phyloP scores from a whole-genome alignment of 306 rosid species.

The Cicer chorassanicum region DNA sequence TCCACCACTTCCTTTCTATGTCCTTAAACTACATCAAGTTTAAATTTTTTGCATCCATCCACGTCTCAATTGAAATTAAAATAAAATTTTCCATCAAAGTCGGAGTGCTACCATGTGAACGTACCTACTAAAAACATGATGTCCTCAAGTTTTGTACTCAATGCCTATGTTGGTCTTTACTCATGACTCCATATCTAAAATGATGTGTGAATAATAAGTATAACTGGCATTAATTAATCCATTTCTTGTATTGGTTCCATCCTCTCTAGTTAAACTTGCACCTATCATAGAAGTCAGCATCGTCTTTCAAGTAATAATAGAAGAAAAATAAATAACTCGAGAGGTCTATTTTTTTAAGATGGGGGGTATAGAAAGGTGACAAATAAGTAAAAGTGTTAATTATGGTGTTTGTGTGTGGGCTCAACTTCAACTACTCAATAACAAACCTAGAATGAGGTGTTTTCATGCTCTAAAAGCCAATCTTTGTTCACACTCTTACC shows the following conservation, averaged over 20 bases:
- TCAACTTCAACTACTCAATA: conserved; percentile 51
- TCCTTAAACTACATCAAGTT: too few species aligned
- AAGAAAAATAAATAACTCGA: background rate
- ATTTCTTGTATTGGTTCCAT: conserved; percentile 25
- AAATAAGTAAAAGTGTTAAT: conserved; percentile 36
- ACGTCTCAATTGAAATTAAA: too few species aligned
- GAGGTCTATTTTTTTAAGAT: conserved; percentile 1
- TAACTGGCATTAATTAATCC: conserved; percentile 37
- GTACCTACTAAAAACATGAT: background rate
- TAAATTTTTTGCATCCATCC: too few species aligned
- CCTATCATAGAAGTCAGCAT: conserved; percentile 40
- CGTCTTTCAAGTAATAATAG: conserved; percentile 22
- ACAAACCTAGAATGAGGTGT: conserved; percentile 38
- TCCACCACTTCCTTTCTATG: too few species aligned
- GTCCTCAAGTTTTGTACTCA: conserved; percentile 10
- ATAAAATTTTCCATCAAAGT: too few species aligned
- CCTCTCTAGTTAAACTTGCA: conserved; percentile 18
- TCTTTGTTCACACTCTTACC: conserved; percentile 48
- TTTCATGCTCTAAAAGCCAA: conserved; percentile 38
- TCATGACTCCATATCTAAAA: conserved; percentile 34
- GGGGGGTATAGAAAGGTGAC: conserved; percentile 36
- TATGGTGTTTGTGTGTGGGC: conserved; percentile 26
- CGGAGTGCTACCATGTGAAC: too few species aligned
- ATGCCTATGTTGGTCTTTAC: conserved; percentile 40
- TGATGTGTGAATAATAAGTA: conserved; percentile 34